These are phyloP conservation scores for Dillenia turbinata DNA, from an alignment of 164 flowering plant genomes.

Conservation along the genomic window DNA sequence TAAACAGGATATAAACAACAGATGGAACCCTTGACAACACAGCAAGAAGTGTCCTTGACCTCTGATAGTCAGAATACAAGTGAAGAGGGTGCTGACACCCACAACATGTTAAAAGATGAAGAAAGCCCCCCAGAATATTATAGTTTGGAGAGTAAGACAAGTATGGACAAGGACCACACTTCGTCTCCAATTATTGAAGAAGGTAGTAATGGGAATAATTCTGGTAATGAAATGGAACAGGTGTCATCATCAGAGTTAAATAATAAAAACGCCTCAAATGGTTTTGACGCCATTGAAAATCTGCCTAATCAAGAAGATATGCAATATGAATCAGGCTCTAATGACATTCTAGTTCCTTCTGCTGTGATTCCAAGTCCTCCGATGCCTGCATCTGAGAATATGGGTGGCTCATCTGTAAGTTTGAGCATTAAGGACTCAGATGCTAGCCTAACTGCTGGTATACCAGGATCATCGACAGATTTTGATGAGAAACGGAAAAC, in stretches of 20 bases:
- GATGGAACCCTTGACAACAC: conserved; percentile 55
- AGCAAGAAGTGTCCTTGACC: conserved; percentile 40
- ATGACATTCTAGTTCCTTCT: conserved; percentile 28
- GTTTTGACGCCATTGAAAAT: conserved; percentile 20
- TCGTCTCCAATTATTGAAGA: conserved; percentile 36
- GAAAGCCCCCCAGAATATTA: conserved; percentile 15
- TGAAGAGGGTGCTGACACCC: conserved; percentile 20
- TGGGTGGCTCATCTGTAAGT: conserved; percentile 21
- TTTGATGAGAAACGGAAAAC: conserved; percentile 20
- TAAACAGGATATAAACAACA: conserved; percentile 44
- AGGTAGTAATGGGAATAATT: conserved; percentile 29
- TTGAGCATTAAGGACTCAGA: conserved; percentile 24
- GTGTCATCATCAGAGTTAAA: conserved; percentile 13
- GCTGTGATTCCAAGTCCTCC: conserved; percentile 16
- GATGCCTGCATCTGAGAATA: conserved; percentile 20
- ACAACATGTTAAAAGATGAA: conserved; percentile 14
- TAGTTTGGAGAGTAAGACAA: conserved; percentile 35
- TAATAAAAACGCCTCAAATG: conserved; percentile 20
- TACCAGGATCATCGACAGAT: conserved; percentile 23
- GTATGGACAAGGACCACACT: conserved; percentile 35
- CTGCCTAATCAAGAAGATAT: conserved; percentile 30
- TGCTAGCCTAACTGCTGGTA: conserved; percentile 15
- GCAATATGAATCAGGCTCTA: conserved; percentile 23
- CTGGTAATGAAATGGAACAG: conserved; percentile 23
- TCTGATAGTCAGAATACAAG: conserved; percentile 24